Conservation (phyloP, 495 filamentous ascomycete genomes). For the Monascus purpureus region DNA sequence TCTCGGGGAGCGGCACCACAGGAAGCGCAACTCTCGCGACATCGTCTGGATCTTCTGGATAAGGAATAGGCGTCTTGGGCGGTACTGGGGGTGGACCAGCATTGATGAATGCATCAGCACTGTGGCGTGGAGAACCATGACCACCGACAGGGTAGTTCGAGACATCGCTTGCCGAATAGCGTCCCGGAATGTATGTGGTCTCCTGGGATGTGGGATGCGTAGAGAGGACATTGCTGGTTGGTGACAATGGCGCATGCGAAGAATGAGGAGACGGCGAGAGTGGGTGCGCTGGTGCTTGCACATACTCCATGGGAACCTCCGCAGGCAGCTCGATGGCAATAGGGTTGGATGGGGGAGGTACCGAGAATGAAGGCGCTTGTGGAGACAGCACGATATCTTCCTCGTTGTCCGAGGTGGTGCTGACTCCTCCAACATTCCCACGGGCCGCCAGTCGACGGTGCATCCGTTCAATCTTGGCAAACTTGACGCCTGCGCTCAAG, state of each 20-base stretch:
- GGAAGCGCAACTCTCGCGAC: slow-evolving; percentile 21
- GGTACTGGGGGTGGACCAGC: slow-evolving; percentile 63
- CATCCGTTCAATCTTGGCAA: slow-evolving; percentile 70
- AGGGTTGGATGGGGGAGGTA: slow-evolving; percentile 28
- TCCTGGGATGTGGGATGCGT: slow-evolving; percentile 22
- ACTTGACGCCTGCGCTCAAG: slow-evolving; percentile 59
- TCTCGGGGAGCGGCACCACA: slow-evolving; percentile 13
- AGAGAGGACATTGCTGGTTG: slow-evolving; percentile 16
- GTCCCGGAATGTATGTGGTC: slow-evolving; percentile 8
- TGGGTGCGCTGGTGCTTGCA: slow-evolving; percentile 35
- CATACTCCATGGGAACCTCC: slow-evolving; percentile 29
- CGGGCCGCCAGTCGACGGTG: slow-evolving; percentile 30
- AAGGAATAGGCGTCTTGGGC: slow-evolving; percentile 69
- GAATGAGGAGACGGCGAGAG: too few species aligned
- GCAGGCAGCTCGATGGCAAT: slow-evolving; percentile 52
- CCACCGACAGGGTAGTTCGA: slow-evolving; percentile 20
- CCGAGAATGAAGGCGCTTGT: slow-evolving; percentile 10
- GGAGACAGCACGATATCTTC: background rate
- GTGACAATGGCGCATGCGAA: too few species aligned
- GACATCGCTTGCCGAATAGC: slow-evolving; percentile 26
- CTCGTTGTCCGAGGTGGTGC: background rate
- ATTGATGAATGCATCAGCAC: slow-evolving; percentile 27
- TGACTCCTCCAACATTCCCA: background rate
- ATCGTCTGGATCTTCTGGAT: slow-evolving; percentile 20
- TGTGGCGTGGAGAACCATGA: slow-evolving; percentile 29